Percentiles rank a stretch among this genome's conserved stretches.
Evolutionary conservation across 108 stramenopile genomes (phyloP).

Genomic region (Cyclotella cryptica): DNA sequence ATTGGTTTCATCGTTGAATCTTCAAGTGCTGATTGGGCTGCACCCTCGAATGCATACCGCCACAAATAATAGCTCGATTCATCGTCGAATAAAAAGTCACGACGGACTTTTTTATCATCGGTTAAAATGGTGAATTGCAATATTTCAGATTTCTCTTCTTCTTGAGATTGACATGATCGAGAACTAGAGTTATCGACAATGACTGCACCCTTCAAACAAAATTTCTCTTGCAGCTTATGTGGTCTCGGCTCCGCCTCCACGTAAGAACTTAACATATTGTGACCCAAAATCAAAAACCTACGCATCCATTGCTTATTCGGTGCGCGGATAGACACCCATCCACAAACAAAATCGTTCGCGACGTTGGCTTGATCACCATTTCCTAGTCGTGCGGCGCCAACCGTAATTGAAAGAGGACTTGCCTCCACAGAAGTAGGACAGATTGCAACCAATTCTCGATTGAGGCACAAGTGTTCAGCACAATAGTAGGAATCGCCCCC

Average conservation of each 20-base stretch:
- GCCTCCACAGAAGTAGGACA: conserved; percentile 75
- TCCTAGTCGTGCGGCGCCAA: conserved; percentile 50
- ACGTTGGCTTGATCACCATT: conserved; percentile 7
- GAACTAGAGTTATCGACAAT: conserved; percentile 36
- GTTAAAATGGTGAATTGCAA: conserved; percentile 47
- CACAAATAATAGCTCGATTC: conserved; percentile 61
- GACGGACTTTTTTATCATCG: conserved; percentile 60
- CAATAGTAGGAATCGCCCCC: conserved; percentile 90
- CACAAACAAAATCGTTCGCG: conserved; percentile 42
- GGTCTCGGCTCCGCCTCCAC: conserved; percentile 64
- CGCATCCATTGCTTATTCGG: conserved; percentile 66
- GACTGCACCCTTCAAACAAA: conserved; percentile 58
- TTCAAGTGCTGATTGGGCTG: conserved; percentile 44
- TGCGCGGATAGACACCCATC: conserved; percentile 71
- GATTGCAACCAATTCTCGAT: conserved; percentile 71
- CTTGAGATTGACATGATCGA: neutral
- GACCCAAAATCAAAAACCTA: conserved; percentile 70
- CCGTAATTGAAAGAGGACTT: conserved; percentile 71
- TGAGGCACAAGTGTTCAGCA: conserved; percentile 73
- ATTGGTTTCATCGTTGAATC: neutral
- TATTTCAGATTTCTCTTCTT: neutral
- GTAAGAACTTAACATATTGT: conserved; percentile 71
- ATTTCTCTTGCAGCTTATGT: conserved; percentile 64
- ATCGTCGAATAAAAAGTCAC: conserved; percentile 65
- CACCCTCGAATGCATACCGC: conserved; percentile 52